A percentile compares a stretch with the other conserved stretches of the same genome.
Conservation (phyloP, 148 eudicot species). For the Chenopodium berlandieri region DNA sequence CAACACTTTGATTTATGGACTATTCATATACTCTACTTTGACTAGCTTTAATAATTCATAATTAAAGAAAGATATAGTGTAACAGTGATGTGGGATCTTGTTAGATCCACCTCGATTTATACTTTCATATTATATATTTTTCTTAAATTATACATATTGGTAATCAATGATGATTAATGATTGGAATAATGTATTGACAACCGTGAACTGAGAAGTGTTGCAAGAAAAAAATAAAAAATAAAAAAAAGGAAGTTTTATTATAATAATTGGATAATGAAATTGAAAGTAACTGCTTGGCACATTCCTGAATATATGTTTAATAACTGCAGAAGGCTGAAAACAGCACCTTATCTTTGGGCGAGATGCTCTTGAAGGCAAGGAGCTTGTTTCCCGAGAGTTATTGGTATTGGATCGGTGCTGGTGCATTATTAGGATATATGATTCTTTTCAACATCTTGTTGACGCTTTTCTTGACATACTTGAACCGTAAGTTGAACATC, state of each 20-base stretch:
- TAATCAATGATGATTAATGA: too few relatives aligned
- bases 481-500: slow-evolving; percentile 72
- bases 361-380: slow-evolving; percentile 68
- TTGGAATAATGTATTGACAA: too few relatives aligned
- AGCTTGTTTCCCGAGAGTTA: slow-evolving; percentile 75
- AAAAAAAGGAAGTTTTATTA: too few relatives aligned
- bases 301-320: not conserved
- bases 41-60: too few relatives aligned
- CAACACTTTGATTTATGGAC: too few relatives aligned
- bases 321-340: slow-evolving; percentile 61
- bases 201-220: too few relatives aligned
- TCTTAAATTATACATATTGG: too few relatives aligned
- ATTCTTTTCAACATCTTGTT: slow-evolving; percentile 74
- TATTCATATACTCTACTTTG: too few relatives aligned
- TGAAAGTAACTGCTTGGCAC: not conserved
- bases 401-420: slow-evolving; percentile 98
- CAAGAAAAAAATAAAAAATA: too few relatives aligned
- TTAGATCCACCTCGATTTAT: too few relatives aligned
- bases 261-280: not conserved
- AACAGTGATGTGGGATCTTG: too few relatives aligned
- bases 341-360: slow-evolving; percentile 60
- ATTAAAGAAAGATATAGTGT: too few relatives aligned
- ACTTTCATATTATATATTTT: not conserved
- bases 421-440: slow-evolving; percentile 84
- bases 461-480: slow-evolving; percentile 74